Evolutionary conservation across 2,329 filamentous ascomycete genomes (phyloP), one percentile per base, ranked within the genome.

Genomic region (Knufia fluminis): DNA sequence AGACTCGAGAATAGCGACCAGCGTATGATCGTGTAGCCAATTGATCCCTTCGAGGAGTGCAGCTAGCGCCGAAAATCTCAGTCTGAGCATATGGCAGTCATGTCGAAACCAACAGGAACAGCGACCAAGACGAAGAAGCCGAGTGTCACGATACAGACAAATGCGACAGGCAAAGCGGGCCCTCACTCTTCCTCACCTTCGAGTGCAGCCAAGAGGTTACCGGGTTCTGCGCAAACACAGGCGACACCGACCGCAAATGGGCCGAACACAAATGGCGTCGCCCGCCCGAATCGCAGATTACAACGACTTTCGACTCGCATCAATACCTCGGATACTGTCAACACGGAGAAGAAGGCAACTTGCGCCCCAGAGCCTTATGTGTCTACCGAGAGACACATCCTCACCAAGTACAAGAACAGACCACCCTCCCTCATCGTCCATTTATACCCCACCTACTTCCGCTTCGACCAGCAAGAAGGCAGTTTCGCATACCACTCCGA

Each of bases 401-500:
- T 97, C n/a, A 82, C 79, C 59, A 94, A 90, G 68, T 89, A 84
- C 67, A 74, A 72, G 35, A 80, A 77, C 61, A 75, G 75, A 45
- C 79, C 83, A 7, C 90, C 92, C 0, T 97, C 91, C 3, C 73
- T 98, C 20, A 80, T 91, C 45, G 73, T 98, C 20, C 90, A 96
- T 64, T 73, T 98, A 26, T 83, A 96, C 63, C 76, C 82, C 8
- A 88, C 79, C 3, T 84, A 95, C 67, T 97, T 95, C 64, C 81
- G 85, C 51, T 94, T 98, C 68, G 91, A 97, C 59, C 82, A 89
- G 60, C 91, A 96, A 67, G 89, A 95, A 66, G 86, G 90, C 61
- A 91, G 86, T 63, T 96, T 95, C 60, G 77, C 80, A 3, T 97
- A 97, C 67, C 86, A 87, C 60, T 95, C 89, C 17, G 89, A 92